phyloP scores from a whole-genome alignment of 441 rosid species.

The Gossypium schwendimanii region DNA sequence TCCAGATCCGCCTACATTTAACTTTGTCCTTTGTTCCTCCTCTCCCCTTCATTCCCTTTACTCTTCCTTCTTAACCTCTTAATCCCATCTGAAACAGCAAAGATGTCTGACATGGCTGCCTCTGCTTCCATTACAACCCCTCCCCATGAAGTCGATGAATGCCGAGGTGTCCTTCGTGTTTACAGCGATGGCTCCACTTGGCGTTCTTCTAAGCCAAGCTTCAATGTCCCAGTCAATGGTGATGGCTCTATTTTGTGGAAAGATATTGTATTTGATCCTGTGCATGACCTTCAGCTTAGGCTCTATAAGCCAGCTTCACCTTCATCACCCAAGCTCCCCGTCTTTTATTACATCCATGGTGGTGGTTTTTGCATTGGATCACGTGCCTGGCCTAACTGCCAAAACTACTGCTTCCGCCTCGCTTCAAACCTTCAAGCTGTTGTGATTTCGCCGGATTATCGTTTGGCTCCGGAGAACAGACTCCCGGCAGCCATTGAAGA shows the following conservation, averaged over 20 bases:
- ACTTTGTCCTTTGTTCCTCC: slow-evolving; percentile 23
- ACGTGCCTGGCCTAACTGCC: slow-evolving; percentile 54
- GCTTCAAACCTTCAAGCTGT: slow-evolving; percentile 44
- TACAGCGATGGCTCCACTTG: slow-evolving; percentile 49
- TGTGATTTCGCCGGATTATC: slow-evolving; percentile 47
- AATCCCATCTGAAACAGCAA: neutral
- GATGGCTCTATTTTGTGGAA: slow-evolving; percentile 47
- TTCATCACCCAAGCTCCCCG: slow-evolving; percentile 34
- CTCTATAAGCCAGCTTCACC: slow-evolving; percentile 39
- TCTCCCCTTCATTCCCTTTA: neutral
- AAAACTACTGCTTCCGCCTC: slow-evolving; percentile 50
- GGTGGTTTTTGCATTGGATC: slow-evolving; percentile 70
- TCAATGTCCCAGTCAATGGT: slow-evolving; percentile 32
- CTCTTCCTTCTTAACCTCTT: slow-evolving; percentile 3
- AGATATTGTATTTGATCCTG: slow-evolving; percentile 36
- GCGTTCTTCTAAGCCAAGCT: slow-evolving; percentile 48
- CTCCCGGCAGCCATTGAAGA: slow-evolving; percentile 59
- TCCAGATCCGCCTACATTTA: slow-evolving; percentile 4
- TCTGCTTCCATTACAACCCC: neutral
- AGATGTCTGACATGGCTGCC: slow-evolving; percentile 21
- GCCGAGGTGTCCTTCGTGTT: slow-evolving; percentile 55
- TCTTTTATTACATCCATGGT: slow-evolving; percentile 56
- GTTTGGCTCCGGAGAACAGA: slow-evolving; percentile 54
- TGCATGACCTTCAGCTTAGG: slow-evolving; percentile 33
- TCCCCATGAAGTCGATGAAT: slow-evolving; percentile 42